Evolutionary conservation across 805 yeast genomes (phyloP).

Genomic region (Yarrowia divulgata): DNA sequence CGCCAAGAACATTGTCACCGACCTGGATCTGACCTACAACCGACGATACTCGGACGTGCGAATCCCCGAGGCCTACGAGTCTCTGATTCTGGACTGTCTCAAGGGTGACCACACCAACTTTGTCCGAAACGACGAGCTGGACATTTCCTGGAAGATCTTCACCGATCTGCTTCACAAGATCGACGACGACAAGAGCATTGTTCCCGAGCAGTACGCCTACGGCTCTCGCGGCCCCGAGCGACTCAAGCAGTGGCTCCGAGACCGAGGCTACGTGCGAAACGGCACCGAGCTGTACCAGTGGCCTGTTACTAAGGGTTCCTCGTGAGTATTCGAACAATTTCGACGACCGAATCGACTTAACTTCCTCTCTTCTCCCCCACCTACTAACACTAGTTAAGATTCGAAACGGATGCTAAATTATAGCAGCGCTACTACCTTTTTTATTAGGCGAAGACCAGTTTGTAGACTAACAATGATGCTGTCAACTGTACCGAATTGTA

Average conservation of each 20-base stretch:
- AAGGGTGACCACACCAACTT: conserved; percentile 96
- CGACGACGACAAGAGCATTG: conserved; percentile 68
- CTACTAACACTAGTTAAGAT: conserved; percentile 38
- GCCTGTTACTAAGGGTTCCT: conserved; percentile 62
- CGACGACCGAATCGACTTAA: too few relatives aligned
- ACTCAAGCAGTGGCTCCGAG: conserved; percentile 65
- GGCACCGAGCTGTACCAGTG: conserved; percentile 77
- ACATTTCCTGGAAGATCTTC: conserved; percentile 89
- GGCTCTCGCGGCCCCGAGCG: conserved; percentile 89
- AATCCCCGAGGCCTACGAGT: conserved; percentile 98
- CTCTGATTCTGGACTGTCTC: conserved; percentile 87
- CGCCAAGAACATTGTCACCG: conserved; percentile 81
- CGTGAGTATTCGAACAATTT: conserved; percentile 40
- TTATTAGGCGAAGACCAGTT: conserved; percentile 23
- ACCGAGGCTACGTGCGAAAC: conserved; percentile 76
- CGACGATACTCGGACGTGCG: conserved; percentile 83
- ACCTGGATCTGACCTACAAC: conserved; percentile 86
- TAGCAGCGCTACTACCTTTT: conserved; percentile 32
- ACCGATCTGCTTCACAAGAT: conserved; percentile 86
- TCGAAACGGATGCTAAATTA: conserved; percentile 38
- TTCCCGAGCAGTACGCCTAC: conserved; percentile 73
- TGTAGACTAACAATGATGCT: conserved; percentile 34
- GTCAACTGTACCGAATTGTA: not conserved
- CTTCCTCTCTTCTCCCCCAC: not conserved
- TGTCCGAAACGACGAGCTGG: conserved; percentile 97